A percentile compares a stretch with the other conserved stretches of the same genome.
These are phyloP conservation scores for Acacia acuminata DNA, from an alignment of 306 rosid genomes.

Conservation along the genomic window DNA sequence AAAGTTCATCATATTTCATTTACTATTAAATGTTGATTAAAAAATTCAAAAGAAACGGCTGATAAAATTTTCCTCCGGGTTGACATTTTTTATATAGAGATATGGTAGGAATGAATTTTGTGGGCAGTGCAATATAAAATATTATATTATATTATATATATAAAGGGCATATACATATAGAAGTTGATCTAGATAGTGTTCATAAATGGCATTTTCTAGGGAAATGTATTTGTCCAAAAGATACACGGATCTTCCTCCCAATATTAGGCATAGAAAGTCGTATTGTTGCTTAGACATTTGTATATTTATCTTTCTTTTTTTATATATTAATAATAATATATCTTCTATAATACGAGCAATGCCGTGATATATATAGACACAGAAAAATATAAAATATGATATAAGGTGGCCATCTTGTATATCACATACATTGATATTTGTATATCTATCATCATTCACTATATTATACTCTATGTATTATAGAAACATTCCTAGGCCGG, in stretches of 20 bases:
- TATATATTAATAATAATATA: not conserved
- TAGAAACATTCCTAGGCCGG: not conserved
- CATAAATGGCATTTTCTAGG: not conserved
- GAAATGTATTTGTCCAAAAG: not conserved
- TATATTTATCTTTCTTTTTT: not conserved
- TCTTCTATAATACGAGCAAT: not conserved
- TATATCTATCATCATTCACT: not conserved
- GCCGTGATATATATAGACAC: not conserved
- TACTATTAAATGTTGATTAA: not conserved
- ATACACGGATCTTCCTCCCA: conserved; percentile 20
- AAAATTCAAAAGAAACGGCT: not conserved
- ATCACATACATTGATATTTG: not conserved
- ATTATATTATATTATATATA: not conserved
- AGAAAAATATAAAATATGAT: not conserved
- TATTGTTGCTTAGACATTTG: not conserved
- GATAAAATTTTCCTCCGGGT: not conserved
- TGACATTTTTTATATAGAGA: not conserved
- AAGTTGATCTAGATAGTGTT: conserved; percentile 17
- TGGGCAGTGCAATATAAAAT: conserved; percentile 16
- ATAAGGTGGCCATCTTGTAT: not conserved
- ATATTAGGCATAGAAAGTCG: not conserved
- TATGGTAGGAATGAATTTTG: not conserved
- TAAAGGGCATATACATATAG: not conserved
- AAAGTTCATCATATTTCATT: not conserved
- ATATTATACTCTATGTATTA: no score